phyloP scores from a whole-genome alignment of 1,284 basidiomycete genomes.

The Cutaneotrichosporon sp. region DNA sequence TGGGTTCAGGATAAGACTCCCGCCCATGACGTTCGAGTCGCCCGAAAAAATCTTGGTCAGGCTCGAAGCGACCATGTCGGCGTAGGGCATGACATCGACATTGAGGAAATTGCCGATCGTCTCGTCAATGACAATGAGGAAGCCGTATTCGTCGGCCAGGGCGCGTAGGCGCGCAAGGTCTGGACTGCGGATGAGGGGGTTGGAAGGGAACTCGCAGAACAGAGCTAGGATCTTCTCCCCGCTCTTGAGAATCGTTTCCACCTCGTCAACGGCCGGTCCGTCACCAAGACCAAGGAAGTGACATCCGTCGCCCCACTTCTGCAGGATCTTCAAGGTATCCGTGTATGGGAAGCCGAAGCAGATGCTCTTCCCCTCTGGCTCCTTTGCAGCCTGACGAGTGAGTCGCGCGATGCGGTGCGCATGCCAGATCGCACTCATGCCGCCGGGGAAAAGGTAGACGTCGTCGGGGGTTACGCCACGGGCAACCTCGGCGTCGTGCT shows the following conservation, averaged over 20 bases:
- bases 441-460: slow-evolving; percentile 79
- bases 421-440: slow-evolving; percentile 91
- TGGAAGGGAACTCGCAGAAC: slow-evolving; percentile 85
- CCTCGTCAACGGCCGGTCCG: slow-evolving; percentile 66
- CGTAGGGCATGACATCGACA: slow-evolving; percentile 82
- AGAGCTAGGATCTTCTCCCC: slow-evolving; percentile 48
- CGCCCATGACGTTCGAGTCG: slow-evolving; percentile 95
- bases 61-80: slow-evolving; percentile 90
- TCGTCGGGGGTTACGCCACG: slow-evolving; percentile 67
- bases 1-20: slow-evolving; percentile 85
- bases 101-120: slow-evolving; percentile 96
- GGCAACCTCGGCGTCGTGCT: slow-evolving; percentile 29
- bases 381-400: slow-evolving; percentile 45
- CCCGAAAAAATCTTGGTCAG: slow-evolving; percentile 95
- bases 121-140: slow-evolving; percentile 88
- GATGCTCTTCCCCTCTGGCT: slow-evolving; percentile 66
- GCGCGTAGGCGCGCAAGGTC: slow-evolving; percentile 71
- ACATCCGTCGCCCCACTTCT: slow-evolving; percentile 96
- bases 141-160: slow-evolving; percentile 83
- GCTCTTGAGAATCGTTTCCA: slow-evolving; percentile 60
- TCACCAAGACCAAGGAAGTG: slow-evolving; percentile 82
- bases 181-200: slow-evolving; percentile 81
- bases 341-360: slow-evolving; percentile 97
- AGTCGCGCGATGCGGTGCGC: slow-evolving; percentile 70
- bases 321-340: slow-evolving; percentile 91